Evolutionary conservation across 495 filamentous ascomycete genomes (phyloP).

Genomic region (Tuber melanosporum): DNA sequence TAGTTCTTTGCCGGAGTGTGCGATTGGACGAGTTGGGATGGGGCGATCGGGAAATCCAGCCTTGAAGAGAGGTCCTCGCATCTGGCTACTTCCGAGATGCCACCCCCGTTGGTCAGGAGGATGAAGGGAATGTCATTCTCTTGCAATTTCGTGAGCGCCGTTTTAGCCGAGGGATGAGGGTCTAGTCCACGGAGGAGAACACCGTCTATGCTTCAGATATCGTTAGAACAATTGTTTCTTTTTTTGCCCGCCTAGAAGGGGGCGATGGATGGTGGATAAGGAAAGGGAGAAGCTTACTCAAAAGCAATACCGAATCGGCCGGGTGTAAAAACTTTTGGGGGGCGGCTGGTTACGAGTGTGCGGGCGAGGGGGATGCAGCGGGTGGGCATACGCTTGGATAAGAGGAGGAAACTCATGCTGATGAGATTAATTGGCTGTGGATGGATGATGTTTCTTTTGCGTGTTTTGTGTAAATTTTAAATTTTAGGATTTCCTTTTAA

Average conservation of each 20-base stretch:
- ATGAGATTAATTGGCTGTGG: neutral
- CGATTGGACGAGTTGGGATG: slow-evolving; percentile 73
- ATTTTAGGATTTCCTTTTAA: neutral
- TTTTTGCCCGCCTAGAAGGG: neutral
- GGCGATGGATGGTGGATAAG: neutral
- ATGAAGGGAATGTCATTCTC: slow-evolving; percentile 69
- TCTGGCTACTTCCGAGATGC: slow-evolving; percentile 65
- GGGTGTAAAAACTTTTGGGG: neutral
- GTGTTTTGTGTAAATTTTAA: neutral
- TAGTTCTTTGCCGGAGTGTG: slow-evolving; percentile 69
- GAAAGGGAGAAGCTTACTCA: slow-evolving; percentile 54
- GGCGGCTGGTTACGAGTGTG: neutral
- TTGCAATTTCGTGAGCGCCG: slow-evolving; percentile 66
- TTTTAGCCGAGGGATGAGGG: slow-evolving; percentile 72
- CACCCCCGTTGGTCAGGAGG: slow-evolving; percentile 83
- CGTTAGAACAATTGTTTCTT: neutral
- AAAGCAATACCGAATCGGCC: slow-evolving; percentile 70
- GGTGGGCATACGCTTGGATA: neutral
- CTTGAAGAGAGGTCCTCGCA: slow-evolving; percentile 62
- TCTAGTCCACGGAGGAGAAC: slow-evolving; percentile 80
- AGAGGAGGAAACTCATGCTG: neutral
- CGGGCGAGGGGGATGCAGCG: neutral
- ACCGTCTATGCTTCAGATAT: slow-evolving; percentile 70
- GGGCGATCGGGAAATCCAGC: slow-evolving; percentile 51
- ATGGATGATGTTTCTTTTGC: neutral